A percentile compares a stretch with the other conserved stretches of the same genome.
phyloP scores from a whole-genome alignment of 2,329 filamentous ascomycete species.

The Stagonosporopsis vannaccii region DNA sequence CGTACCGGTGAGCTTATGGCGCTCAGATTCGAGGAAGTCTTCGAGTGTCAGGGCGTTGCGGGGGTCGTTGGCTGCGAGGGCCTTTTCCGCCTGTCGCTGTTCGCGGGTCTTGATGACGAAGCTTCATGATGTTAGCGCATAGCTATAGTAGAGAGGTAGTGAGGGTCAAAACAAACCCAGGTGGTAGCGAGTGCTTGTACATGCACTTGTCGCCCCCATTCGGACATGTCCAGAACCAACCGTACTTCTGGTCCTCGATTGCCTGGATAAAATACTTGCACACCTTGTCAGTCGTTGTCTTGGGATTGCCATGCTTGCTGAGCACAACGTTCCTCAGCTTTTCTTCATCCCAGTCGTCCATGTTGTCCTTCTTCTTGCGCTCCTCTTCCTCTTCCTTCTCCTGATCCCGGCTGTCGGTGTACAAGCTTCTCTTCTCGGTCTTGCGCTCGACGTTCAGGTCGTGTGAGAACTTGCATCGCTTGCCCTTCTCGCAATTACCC shows the following conservation, averaged over 20 bases:
- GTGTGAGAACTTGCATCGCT: constrained; percentile 97
- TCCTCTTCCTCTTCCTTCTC: constrained; percentile 75
- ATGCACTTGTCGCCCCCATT: constrained; percentile 98
- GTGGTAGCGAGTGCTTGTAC: constrained; percentile 94
- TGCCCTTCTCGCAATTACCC: constrained; percentile 91
- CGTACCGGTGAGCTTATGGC: constrained; percentile 90
- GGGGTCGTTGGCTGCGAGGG: constrained; percentile 92
- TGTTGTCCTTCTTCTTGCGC: constrained; percentile 87
- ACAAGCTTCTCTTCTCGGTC: constrained; percentile 89
- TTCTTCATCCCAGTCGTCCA: constrained; percentile 97
- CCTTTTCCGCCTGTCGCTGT: constrained; percentile 93
- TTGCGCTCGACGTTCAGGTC: constrained; percentile 89
- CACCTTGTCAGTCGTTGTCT: constrained; percentile 95
- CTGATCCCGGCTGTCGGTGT: constrained; percentile 79
- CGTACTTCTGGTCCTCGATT: constrained; percentile 98
- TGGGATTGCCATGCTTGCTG: constrained; percentile 97
- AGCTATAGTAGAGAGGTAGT: neutral
- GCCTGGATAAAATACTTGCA: constrained; percentile 99
- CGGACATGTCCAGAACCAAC: constrained; percentile 98
- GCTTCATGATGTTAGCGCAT: constrained; percentile 55
- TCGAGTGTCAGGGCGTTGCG: constrained; percentile 93
- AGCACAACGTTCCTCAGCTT: constrained; percentile 89
- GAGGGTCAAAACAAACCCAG: constrained; percentile 72
- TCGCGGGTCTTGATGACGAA: constrained; percentile 98
- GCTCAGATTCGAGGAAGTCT: constrained; percentile 95